Base-by-base conservation (phyloP, 345 rosid species). In the Salix caprea region DNA sequence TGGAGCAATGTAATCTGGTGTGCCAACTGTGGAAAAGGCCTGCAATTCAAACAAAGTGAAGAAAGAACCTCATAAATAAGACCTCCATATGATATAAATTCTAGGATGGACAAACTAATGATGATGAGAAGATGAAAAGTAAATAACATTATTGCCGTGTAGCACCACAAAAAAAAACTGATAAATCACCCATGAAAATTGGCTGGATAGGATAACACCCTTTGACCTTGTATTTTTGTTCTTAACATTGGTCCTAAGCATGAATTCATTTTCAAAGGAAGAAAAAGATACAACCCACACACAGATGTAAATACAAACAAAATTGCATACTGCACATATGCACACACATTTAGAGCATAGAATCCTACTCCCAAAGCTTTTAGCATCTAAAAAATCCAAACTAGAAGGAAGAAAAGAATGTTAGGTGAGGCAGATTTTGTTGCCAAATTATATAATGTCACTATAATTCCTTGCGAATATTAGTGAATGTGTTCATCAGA, bases 1-100 rank as follows among this genome's bases (percentile, higher is more conserved):
- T 36, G 98, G 97, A 75, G 98, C 98, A 84, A 94, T 94, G 86
- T 92, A 94, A 89, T 94, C 97, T 16, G 97, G 97, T 21, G 98
- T 92, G 75, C 97, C 98, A 77, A 94, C 98, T 21, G 97, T 91
- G 26, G 98, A 92, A 80, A 73, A 94, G 58, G 98, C 97, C 97
- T 92, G 86, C 77, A 76, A 78, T 77, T 46, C 76, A 65, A 73
- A 72, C 69, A 65, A 74, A 70, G 73, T 65, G 65, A 64, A 78
- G 54, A 67, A 37, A 65, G 60, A 78, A 10, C 4, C 44, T 40
- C 44, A 10, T 4, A 40, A 40, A 75, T 19, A 58, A 58, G 66
- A 69, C 9, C 21, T 39, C 42, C 19, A 13, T 30, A 39, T 37
- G 42, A 69, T 5, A 39, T 61, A 67, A 36, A 36, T 12, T 48